phyloP scores from a whole-genome alignment of 1,284 basidiomycete genomes.

The Tremellales sp. region DNA sequence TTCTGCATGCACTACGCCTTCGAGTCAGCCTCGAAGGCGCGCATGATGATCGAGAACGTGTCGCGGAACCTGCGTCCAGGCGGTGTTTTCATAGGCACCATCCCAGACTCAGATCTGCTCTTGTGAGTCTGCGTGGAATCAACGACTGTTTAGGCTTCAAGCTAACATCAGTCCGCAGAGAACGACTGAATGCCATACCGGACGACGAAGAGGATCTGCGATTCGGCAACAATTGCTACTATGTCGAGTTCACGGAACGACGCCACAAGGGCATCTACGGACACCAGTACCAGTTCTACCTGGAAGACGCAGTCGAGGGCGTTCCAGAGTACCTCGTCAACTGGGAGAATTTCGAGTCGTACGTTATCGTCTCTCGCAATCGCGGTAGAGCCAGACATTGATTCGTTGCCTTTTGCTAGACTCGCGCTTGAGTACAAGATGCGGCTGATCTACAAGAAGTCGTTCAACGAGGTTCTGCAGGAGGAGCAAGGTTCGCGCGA shows the following conservation, averaged over 20 bases:
- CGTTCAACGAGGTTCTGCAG: slow-evolving; percentile 81
- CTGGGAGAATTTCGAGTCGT: slow-evolving; percentile 90
- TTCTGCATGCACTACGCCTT: slow-evolving; percentile 99
- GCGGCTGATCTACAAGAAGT: slow-evolving; percentile 69
- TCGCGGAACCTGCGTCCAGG: slow-evolving; percentile 72
- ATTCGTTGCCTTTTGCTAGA: slow-evolving; percentile 50
- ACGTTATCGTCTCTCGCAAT: slow-evolving; percentile 37
- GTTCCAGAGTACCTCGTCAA: slow-evolving; percentile 95
- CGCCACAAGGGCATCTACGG: slow-evolving; percentile 68
- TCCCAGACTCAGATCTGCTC: slow-evolving; percentile 77
- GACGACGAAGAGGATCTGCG: slow-evolving; percentile 57
- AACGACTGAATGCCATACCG: slow-evolving; percentile 65
- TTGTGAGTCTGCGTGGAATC: slow-evolving; percentile 55
- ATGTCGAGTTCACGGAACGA: slow-evolving; percentile 73
- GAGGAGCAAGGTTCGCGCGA: slow-evolving; percentile 72
- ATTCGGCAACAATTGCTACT: slow-evolving; percentile 89
- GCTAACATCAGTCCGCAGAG: slow-evolving; percentile 54
- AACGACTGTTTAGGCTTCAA: too few species aligned
- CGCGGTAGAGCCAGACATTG: slow-evolving; percentile 48
- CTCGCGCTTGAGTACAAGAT: slow-evolving; percentile 81
- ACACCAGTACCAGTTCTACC: slow-evolving; percentile 89
- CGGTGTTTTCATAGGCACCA: slow-evolving; percentile 89
- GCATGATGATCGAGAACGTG: slow-evolving; percentile 92
- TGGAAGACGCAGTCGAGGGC: slow-evolving; percentile 91
- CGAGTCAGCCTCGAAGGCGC: slow-evolving; percentile 76